Base-by-base conservation (phyloP, 2,329 filamentous ascomycete genomes). In the Fusarium brevicatenulatum region DNA sequence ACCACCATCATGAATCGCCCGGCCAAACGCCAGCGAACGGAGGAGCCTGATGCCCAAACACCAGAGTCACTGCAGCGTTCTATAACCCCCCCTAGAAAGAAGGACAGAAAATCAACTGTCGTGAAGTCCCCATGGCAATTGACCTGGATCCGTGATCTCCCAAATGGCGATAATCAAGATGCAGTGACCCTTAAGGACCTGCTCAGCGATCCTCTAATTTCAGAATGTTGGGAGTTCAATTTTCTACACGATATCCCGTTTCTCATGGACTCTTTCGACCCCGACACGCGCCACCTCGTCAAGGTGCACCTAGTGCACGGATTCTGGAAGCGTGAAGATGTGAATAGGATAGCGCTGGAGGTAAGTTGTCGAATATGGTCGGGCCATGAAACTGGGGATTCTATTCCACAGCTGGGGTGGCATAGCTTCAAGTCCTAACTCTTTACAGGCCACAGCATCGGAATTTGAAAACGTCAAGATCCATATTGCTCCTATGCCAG, bases 401-500 rank as follows among this genome's bases (percentile, higher is more conserved):
- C 18, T n/a, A 13, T 39, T 36, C 34, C 59, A 32, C 34, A 23
- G 9, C 30, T 55, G 21, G 11, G 46, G 11, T 16, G 12, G 4
- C 9, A 18, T 30, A 28, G 5, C n/a, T 46, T 43, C 11, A 34
- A 16, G 16, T 39, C 15, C 66, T 71, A 32, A 80, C 59, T 42
- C 32, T 10, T 16, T 30, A 16, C 37, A 94, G 91, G 85, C 90
- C 78, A 85, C 89, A 75, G 91, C 91, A 54, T 80, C 85, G 19
- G 85, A 85, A 19, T 90, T 92, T 77, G 78, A 85, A 5, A 95
- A 96, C 78, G 88, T 96, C 28, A 85, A 89, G 28, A 85, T 95
- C 2, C 90, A 95, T 68, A 85, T 88, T 21, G 94, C 94, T 0
- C 94, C 91, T 67, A 92, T 97, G 88, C 92, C 94, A 0, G 93